Evolutionary conservation across 202 grass and related monocot species (phyloP).

Genomic region (Schoenoplectus tabernaemontani): DNA sequence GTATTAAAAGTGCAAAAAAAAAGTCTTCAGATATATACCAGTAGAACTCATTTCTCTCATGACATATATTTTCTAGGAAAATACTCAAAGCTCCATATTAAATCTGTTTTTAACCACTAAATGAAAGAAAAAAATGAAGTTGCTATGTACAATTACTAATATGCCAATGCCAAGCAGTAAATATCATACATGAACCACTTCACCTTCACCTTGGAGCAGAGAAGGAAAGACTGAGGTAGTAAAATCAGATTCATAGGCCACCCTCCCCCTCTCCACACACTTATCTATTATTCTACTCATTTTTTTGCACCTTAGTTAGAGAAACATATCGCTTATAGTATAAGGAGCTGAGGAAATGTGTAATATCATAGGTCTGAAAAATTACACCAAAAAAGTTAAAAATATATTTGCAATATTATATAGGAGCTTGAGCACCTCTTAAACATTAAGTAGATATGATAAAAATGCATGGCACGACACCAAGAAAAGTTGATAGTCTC

Average conservation of each 20-base stretch:
- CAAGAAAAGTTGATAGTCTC: not conserved
- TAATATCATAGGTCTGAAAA: slow-evolving; percentile 70
- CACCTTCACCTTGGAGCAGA: no score
- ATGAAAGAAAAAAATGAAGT: not conserved
- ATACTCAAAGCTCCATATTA: not conserved
- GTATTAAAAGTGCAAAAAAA: not conserved
- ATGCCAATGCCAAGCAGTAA: not conserved
- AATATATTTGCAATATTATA: not conserved
- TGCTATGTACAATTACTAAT: not conserved
- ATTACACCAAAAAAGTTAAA: no score
- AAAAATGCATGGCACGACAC: not conserved
- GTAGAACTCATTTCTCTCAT: not conserved
- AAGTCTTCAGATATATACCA: no score
- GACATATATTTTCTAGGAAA: not conserved
- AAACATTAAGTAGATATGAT: not conserved
- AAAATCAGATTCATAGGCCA: no score
- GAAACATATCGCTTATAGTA: slow-evolving; percentile 76
- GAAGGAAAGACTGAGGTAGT: no score
- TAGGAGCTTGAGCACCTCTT: not conserved
- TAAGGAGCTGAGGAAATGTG: slow-evolving; percentile 54
- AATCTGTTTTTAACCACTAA: not conserved
- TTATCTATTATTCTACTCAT: slow-evolving; percentile 98
- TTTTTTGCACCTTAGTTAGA: slow-evolving; percentile 72
- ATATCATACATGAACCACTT: not conserved
- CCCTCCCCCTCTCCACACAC: not conserved